phyloP scores from a whole-genome alignment of 2,329 filamentous ascomycete species.

The Eutypa lata region DNA sequence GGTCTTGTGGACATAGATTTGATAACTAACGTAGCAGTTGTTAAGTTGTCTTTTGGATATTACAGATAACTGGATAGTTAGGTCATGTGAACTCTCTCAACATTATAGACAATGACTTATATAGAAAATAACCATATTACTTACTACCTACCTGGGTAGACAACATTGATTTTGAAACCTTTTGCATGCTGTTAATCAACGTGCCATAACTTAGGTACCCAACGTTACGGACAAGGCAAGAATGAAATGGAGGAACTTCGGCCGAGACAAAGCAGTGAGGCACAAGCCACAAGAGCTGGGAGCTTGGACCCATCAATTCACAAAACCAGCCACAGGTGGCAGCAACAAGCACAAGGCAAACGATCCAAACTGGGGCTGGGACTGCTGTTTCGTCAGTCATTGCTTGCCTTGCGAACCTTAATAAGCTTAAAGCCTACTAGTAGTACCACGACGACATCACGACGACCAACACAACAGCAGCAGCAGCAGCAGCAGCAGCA shows the following conservation, averaged over 20 bases:
- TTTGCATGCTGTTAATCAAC: no score
- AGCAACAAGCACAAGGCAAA: neutral
- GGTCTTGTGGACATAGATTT: neutral
- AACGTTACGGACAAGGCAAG: no score
- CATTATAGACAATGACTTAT: no score
- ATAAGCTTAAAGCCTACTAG: conserved; percentile 1
- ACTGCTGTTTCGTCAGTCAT: conserved; percentile 36
- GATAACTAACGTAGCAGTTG: neutral
- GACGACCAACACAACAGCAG: conserved; percentile 1
- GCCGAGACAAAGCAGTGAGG: no score
- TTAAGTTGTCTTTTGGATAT: neutral
- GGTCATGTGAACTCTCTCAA: neutral
- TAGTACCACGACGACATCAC: conserved; percentile 1
- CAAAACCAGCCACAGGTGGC: neutral
- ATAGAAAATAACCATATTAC: no score
- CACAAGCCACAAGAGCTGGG: no score
- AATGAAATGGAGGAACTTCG: no score
- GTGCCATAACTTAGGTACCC: no score
- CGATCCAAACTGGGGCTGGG: conserved; percentile 9
- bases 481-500: neutral
- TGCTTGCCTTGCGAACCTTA: conserved; percentile 23
- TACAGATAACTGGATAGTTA: neutral
- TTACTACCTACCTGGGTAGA: no score
- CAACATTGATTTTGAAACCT: no score
- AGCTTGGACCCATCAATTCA: no score